Base-by-base conservation (phyloP, 345 rosid genomes). In the Cardamine resedifolia region DNA sequence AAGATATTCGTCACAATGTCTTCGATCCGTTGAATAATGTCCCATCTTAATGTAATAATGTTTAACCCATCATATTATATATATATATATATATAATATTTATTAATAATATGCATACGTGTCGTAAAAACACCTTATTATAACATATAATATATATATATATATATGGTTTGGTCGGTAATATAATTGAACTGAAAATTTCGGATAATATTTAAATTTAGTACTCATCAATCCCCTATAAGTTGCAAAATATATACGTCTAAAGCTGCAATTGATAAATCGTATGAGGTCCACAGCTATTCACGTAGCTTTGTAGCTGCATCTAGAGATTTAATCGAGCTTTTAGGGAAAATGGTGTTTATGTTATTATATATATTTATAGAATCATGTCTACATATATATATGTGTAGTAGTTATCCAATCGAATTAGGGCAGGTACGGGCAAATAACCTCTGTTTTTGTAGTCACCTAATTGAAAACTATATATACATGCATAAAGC, bases 1-100 rank as follows among this genome's bases (percentile, higher is more conserved):
- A 36, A 63, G 38, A 69, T 56, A 36, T 63, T 62, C 75, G 71
- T 76, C 71, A 20, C 50, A 62, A 0, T 76, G 71, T 76, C 79
- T 63, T 53, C 65, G 41, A 76, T 63, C 71, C 60, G 79, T 69
- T 76, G 79, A 76, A 63, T 75, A 75, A 52, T 60, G 63, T 60
- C 58, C 10, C 70, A 44, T 60, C 16, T 43, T 68, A 15, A 30
- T 23, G 1, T 68, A 15, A 30, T 23, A 1, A 23, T 41, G 9
- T 59, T 30, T 65, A 58, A 33, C 9, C 28, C 47, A 72, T 53
- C 34, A 63, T 52, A 52, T 36, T 15, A 19, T 38, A 4, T n/a
- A 55, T 36, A 16, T 39, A 10, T 34, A 15, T 67, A 4, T n/a
- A 21, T 10, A 26, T 68, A 2, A 8, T 50, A 0, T n/a, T 11